Percentiles rank a stretch among this genome's conserved stretches.
Conservation (phyloP, 208 protist genomes). For the Trypanosoma melophagium region DNA sequence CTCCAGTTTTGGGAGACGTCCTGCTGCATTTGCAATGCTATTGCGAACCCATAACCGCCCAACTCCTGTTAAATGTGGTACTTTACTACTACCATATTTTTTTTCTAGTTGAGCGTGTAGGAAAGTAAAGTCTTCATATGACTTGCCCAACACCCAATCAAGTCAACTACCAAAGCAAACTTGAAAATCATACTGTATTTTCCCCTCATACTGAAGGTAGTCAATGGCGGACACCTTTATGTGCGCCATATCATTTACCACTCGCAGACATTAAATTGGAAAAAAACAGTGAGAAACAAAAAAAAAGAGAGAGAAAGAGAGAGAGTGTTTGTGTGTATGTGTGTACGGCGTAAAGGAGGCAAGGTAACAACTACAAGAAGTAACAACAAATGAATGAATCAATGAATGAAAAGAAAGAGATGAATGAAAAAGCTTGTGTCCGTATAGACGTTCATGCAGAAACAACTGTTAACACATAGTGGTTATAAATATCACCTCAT, state of each 20-base stretch:
- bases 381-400: neutral
- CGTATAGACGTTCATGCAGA: too few relatives aligned
- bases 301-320: constrained; percentile 1
- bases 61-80: constrained; percentile 15
- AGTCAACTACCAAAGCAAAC: constrained; percentile 11
- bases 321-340: too few relatives aligned
- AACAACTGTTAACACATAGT: too few relatives aligned
- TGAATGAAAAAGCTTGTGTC: neutral
- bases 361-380: neutral
- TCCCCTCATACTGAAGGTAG: constrained; percentile 19
- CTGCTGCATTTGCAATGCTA: constrained; percentile 2
- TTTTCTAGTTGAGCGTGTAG: constrained; percentile 18
- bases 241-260: neutral
- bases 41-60: constrained; percentile 18
- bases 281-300: neutral
- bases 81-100: constrained; percentile 13
- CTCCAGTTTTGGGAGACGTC: constrained; percentile 13
- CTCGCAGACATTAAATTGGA: neutral
- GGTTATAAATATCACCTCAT: too few relatives aligned
- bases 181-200: constrained; percentile 21
- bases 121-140: constrained; percentile 22
- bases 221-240: constrained; percentile 19
- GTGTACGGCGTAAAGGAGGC: too few relatives aligned
- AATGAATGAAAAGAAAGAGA: neutral
- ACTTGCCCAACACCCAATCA: constrained; percentile 21